These are phyloP conservation scores for Lactarius hengduanensis DNA, from an alignment of 768 basidiomycete species.

Conservation along the genomic window DNA sequence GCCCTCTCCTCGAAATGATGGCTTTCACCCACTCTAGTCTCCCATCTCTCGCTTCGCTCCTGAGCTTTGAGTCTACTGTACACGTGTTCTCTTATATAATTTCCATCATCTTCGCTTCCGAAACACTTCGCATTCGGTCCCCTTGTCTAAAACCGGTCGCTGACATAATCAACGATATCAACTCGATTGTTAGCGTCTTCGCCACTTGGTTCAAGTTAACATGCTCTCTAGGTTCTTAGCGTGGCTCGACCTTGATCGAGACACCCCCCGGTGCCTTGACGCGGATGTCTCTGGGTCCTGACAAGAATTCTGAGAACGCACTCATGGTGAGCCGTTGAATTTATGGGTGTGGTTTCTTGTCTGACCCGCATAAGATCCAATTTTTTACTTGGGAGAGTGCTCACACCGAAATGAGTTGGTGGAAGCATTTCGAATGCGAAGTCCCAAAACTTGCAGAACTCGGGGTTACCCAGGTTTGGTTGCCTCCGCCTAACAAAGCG, in stretches of 20 bases:
- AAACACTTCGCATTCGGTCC: no score
- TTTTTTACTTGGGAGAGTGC: conserved; percentile 82
- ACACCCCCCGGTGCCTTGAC: conserved; percentile 44
- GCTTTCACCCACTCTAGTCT: no score
- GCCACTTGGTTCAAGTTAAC: neutral
- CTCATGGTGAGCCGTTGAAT: conserved; percentile 53
- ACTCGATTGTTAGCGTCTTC: no score
- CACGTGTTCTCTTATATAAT: no score
- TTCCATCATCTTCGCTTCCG: no score
- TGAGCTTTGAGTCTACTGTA: no score
- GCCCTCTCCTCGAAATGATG: no score
- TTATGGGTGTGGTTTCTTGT: conserved; percentile 1
- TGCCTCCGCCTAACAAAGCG: conserved; percentile 83
- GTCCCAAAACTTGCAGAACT: conserved; percentile 59
- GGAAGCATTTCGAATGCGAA: conserved; percentile 69
- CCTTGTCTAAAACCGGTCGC: no score
- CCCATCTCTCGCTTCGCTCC: no score
- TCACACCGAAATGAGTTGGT: conserved; percentile 67
- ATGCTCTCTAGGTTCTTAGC: conserved; percentile 10
- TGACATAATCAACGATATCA: no score
- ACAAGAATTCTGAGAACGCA: conserved; percentile 49
- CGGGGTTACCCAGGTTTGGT: conserved; percentile 80
- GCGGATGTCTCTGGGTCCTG: conserved; percentile 61
- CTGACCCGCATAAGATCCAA: conserved; percentile 50
- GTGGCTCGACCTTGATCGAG: neutral